Base-by-base conservation (phyloP, 2,329 filamentous ascomycete species). In the Colletotrichum liaoningense region DNA sequence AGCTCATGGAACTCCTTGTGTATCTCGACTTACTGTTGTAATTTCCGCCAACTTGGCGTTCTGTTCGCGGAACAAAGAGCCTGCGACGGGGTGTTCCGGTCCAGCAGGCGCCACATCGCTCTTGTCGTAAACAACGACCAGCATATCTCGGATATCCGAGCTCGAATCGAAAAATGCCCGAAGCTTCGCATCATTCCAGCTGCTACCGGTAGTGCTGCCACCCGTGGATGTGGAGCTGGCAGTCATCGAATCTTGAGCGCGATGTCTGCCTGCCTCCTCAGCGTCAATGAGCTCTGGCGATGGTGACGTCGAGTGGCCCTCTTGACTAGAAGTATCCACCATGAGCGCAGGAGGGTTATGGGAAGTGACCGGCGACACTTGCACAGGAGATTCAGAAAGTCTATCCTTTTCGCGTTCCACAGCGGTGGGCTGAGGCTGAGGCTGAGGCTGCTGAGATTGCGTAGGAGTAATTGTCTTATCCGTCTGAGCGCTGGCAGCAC, bases 111-210 rank as follows among this genome's bases (percentile, higher is more conserved):
- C 89, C 19, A 97, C 92, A 72, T 95, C 94, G 16, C 92, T 93
- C 81, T 95, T 98, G 83, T 98, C 95, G 80, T 98, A 95, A 33
- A 99, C 95, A 74, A 99, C 93, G 49, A 95, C 89, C 64, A 98
- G 88, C 80, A 98, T 89, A 80, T 99, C 96, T 63, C 94, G 91
- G 77, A 99, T 95, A 75, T 98, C 95, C 42, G 92, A 92, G 74
- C 94, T 92, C 77, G 97, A 95, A 77, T 98, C 96, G 78, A 98
- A 93, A 83, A 98, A 99, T 16, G 94, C 93, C 73, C 95, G 91
- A 33, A 99, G 89, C 77, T 92, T 94, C 69, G 91, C 88, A 81
- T 98, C 96, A 75, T 95, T 96, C 97, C 97, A 99, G 0, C 91
- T 90, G 30, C 88, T 24, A 89, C 88, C 19, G 87, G 86, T 19